Evolutionary conservation across 2,329 filamentous ascomycete genomes (phyloP).

Genomic region (Sphaerulina vaccinii): DNA sequence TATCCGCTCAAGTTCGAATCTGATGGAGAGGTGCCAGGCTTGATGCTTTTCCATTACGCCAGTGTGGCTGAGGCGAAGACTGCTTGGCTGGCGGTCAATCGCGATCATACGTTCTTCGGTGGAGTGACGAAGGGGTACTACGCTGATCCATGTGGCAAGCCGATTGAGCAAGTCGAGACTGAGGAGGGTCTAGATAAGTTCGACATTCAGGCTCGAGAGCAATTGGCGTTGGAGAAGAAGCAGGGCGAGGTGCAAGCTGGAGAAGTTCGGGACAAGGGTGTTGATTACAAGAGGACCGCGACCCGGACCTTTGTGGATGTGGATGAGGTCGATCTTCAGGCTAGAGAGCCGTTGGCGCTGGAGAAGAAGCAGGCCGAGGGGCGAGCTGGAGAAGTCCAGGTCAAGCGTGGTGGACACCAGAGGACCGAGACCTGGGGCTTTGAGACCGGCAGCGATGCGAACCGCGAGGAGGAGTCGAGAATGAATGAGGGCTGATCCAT

Average conservation of each 20-base stretch:
- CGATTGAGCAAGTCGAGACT: not conserved
- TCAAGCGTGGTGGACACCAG: no score
- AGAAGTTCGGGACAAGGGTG: not conserved
- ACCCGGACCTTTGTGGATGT: no score
- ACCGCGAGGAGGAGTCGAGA: no score
- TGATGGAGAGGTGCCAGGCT: not conserved
- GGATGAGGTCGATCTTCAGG: not conserved
- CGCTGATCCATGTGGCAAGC: constrained; percentile 13
- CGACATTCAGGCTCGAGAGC: not conserved
- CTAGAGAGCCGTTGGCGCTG: not conserved
- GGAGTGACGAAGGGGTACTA: not conserved
- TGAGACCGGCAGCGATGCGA: no score
- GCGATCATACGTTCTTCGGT: constrained; percentile 5
- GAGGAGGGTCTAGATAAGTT: not conserved
- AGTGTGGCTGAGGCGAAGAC: constrained; percentile 12
- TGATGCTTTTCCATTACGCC: constrained; percentile 16
- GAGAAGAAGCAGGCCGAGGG: not conserved
- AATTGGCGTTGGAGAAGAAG: no score
- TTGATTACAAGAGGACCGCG: no score
- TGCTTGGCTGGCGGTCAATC: constrained; percentile 1
- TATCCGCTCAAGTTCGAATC: constrained; percentile 4
- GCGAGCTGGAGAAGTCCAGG: not conserved
- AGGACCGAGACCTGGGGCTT: no score
- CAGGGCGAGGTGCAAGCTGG: not conserved
- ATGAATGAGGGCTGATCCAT: no score